A percentile compares a stretch with the other conserved stretches of the same genome.
Conservation (phyloP, 176 grass and related monocot species). For the Cenchrus americanus region DNA sequence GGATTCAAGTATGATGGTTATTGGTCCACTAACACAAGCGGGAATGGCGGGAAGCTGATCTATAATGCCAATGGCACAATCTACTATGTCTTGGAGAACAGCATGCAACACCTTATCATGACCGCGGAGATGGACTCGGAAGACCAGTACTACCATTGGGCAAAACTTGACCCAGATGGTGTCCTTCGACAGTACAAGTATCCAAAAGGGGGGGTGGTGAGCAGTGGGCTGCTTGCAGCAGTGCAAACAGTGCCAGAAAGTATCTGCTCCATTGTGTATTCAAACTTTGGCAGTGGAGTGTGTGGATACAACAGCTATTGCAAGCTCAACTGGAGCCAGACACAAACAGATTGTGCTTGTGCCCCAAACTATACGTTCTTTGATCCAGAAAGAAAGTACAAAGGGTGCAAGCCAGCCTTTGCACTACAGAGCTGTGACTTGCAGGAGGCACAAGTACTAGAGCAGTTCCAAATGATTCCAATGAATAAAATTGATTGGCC, state of each 20-base stretch:
- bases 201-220: background rate
- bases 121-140: background rate
- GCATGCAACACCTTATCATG: background rate
- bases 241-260: background rate
- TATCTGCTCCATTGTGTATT: background rate
- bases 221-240: conserved; percentile 3
- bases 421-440: conserved; percentile 16
- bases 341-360: background rate
- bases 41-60: conserved; percentile 4
- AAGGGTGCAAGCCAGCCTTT: conserved; percentile 18
- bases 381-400: conserved; percentile 18
- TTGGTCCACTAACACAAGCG: conserved; percentile 14
- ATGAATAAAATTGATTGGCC: conserved; percentile 19
- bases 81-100: conserved; percentile 19
- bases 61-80: background rate
- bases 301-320: conserved; percentile 32
- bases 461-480: conserved; percentile 13
- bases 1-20: conserved; percentile 21
- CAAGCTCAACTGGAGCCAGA: background rate
- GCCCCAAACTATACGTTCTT: background rate
- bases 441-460: background rate
- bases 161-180: conserved; percentile 22
- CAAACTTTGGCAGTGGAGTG: conserved; percentile 17
- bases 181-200: conserved; percentile 18
- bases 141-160: background rate